Evolutionary conservation across 139 green algal genomes (phyloP).

Genomic region (Picochlorum sp.): DNA sequence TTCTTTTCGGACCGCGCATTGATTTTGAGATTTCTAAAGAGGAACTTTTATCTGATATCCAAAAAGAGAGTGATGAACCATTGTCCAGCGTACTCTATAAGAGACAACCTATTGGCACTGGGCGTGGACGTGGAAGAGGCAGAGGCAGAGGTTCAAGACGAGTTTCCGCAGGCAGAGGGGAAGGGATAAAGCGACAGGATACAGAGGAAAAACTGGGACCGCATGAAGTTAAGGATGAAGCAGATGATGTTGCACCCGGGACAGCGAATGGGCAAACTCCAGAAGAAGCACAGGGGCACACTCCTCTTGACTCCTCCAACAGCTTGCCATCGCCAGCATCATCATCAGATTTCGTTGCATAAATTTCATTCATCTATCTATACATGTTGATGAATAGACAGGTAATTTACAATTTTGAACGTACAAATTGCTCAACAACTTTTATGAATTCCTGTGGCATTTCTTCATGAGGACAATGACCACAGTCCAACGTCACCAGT

Average conservation of each 20-base stretch:
- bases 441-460: constrained; percentile 55
- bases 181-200: too few relatives aligned
- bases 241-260: not conserved
- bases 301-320: not conserved
- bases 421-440: constrained; percentile 42
- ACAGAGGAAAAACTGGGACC: too few relatives aligned
- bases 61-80: constrained; percentile 8
- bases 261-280: not conserved
- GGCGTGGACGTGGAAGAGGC: not conserved
- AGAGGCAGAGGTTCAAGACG: not conserved
- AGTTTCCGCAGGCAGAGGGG: too few relatives aligned
- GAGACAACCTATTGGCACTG: not conserved
- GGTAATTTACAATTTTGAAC: not conserved
- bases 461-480: constrained; percentile 85
- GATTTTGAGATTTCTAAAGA: constrained; percentile 26
- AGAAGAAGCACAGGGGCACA: not conserved
- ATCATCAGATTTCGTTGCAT: not conserved
- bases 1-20: constrained; percentile 17
- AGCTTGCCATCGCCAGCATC: too few relatives aligned
- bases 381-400: not conserved
- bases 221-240: not conserved
- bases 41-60: constrained; percentile 19
- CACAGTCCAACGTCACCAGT: constrained; percentile 49
- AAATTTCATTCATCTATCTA: not conserved
- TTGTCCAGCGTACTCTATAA: not conserved